Evolutionary conservation across 2,329 filamentous ascomycete species (phyloP), one percentile per base, ranked within the genome.

Genomic region (Arthrinium phaeospermum): DNA sequence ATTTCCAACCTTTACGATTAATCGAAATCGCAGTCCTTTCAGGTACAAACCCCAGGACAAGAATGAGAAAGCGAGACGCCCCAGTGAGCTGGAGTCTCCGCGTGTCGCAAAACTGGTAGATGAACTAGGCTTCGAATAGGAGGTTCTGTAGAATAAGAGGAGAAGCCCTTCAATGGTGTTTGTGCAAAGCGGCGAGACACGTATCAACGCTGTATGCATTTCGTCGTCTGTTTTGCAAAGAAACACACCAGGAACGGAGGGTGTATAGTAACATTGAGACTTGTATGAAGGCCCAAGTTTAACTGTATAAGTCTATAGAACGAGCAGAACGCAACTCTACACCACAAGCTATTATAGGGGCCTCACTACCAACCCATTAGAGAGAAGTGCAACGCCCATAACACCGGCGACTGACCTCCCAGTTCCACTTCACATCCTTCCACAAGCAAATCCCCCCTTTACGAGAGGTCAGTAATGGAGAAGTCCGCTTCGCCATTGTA

Each of bases 1-100:
- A 6, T 61, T 61, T 30, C 30, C 53, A 22, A 37, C 30, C 30
- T 37, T 61, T 22, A 37, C 53, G 30, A 19, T 22, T 4, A 30
- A 37, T 13, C 53, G 53, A 34, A 61, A 61, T 8, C 53, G 53
- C 19, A 61, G 53, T 37, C 30, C 53, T 6, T 8, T 61, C 2
- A 34, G 53, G 30, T 68, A 68, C 44, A 68, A 68, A 44, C 67
- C 67, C 6, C 67, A 68, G 13, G n/a, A 45, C 44, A 34, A 30
- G n/a, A 34, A 47, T 1, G 6, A 30, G 19, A 19, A 47, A 47
- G 41, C 12, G 13, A 27, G 67, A 22, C 67, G 41, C 6, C 67
- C 67, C 12, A 47, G 67, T n/a, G 67, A 68, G 41, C 67, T 68
- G 14, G 27, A 46, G n/a, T 46, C 67, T 16, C 67, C 44, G n/a